Base-by-base conservation (phyloP, 805 yeast genomes). In the Candida sithepensis region DNA sequence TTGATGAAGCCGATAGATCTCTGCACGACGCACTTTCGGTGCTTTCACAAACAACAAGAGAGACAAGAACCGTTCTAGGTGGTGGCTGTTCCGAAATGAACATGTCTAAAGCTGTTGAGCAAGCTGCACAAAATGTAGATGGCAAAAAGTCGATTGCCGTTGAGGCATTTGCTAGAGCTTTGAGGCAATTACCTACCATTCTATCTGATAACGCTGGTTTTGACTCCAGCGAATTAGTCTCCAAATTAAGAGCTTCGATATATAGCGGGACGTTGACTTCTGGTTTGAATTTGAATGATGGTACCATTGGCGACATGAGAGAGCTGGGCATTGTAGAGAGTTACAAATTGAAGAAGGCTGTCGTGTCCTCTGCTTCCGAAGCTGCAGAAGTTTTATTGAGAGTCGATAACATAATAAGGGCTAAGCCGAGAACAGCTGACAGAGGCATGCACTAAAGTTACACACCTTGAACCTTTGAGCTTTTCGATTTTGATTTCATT, bases 1-100 rank as follows among this genome's bases (percentile, higher is more conserved):
- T 94, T 62, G 97, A 96, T 46, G 99, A 94, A 73, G 97, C 95
- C 22, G 99, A 94, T 68, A 81, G 99, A 70, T 92, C 97, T 0
- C 73, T 94, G 49, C 99, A 94, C 62, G 99, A 94, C 69, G 98
- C 99, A 2, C 75, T 94, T 52, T 88, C 96, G 2, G 99, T 94
- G 12, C 75, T 94, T 46, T 88, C 97, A 1, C 98, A 94, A 69
- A 94, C 98, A 16, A 92, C 97, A 1, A 82, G 77, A 55, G 96
- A 89, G 60, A 88, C 97, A 6, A 82, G 92, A 66, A 90, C 97
- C 6, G 90, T 90, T 40, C 77, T 89, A 42, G 97, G 97, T 39
- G 97, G 97, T 53, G 97, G 97, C 23, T 88, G 96, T 60, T 83
- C 96, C 1, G 84, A 79, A 71, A 85, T 64, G 96, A 85, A 88